Percentiles rank a stretch among this genome's conserved stretches.
These are phyloP conservation scores for Remersonia thermophila DNA, from an alignment of 2,329 filamentous ascomycete genomes.

Conservation along the genomic window DNA sequence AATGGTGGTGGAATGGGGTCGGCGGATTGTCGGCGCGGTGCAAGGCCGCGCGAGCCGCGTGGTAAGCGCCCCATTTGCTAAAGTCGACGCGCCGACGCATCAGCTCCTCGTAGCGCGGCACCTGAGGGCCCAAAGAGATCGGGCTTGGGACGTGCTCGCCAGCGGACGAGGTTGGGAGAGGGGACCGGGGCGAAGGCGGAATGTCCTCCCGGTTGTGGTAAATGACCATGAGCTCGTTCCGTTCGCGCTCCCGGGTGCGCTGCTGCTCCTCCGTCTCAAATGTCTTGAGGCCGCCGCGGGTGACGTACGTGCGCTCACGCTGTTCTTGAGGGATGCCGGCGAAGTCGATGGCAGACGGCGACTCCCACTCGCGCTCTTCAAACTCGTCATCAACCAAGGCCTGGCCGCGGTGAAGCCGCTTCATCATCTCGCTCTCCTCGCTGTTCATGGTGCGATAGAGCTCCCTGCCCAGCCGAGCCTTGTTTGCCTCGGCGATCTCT, in stretches of 20 bases:
- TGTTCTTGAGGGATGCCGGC: constrained; percentile 32
- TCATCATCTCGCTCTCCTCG: constrained; percentile 58
- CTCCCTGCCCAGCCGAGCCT: constrained; percentile 10
- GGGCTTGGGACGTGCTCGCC: no score
- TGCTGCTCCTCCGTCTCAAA: constrained; percentile 45
- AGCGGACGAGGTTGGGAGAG: no score
- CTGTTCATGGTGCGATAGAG: constrained; percentile 49
- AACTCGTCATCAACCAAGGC: constrained; percentile 20
- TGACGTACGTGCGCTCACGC: constrained; percentile 37
- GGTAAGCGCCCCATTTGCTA: constrained; percentile 30
- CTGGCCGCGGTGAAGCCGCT: constrained; percentile 43
- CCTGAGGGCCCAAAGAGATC: constrained; percentile 4
- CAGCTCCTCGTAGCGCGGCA: constrained; percentile 34
- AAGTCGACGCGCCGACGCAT: constrained; percentile 37
- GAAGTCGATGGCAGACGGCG: constrained; percentile 36
- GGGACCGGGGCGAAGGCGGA: constrained; percentile 23
- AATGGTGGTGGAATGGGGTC: background rate
- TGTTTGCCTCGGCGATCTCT: constrained; percentile 19
- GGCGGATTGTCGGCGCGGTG: constrained; percentile 27
- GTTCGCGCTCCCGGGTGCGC: constrained; percentile 43
- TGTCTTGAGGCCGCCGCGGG: constrained; percentile 38
- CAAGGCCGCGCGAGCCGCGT: constrained; percentile 31
- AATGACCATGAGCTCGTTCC: constrained; percentile 47
- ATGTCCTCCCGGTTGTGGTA: constrained; percentile 44
- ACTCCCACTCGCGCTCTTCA: constrained; percentile 34